These are phyloP conservation scores for Xylariaceae sp. DNA, from an alignment of 2,329 filamentous ascomycete species.

Conservation along the genomic window DNA sequence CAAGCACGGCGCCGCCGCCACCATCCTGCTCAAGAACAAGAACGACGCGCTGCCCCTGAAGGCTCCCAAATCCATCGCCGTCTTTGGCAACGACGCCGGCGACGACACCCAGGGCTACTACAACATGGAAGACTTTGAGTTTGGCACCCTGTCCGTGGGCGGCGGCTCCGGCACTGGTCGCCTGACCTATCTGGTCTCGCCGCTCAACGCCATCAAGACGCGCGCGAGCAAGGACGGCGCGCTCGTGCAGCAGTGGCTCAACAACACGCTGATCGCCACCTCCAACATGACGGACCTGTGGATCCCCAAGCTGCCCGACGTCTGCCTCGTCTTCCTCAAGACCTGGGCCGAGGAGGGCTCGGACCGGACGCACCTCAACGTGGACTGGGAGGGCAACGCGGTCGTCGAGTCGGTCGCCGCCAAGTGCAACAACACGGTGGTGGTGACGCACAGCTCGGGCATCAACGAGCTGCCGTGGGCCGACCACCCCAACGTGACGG, in stretches of 20 bases:
- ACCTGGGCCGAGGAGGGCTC: constrained; percentile 60
- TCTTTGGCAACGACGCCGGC: constrained; percentile 54
- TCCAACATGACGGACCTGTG: constrained; percentile 37
- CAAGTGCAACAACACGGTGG: constrained; percentile 42
- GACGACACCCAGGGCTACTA: constrained; percentile 59
- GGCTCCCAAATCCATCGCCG: constrained; percentile 47
- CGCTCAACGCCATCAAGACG: constrained; percentile 47
- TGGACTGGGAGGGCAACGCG: constrained; percentile 56
- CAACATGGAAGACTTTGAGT: constrained; percentile 57
- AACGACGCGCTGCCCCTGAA: constrained; percentile 52
- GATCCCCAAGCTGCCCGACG: constrained; percentile 45
- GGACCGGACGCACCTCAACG: constrained; percentile 44
- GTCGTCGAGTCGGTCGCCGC: constrained; percentile 43
- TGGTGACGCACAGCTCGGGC: constrained; percentile 54
- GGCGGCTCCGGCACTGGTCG: constrained; percentile 51
- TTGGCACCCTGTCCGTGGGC: constrained; percentile 48
- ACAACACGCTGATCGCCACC: constrained; percentile 34
- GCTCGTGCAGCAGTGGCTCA: constrained; percentile 34
- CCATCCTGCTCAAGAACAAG: constrained; percentile 67
- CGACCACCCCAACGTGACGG: constrained; percentile 52
- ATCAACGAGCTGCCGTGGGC: constrained; percentile 47
- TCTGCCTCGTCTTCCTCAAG: constrained; percentile 60
- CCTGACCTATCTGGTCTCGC: constrained; percentile 46
- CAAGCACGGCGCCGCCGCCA: constrained; percentile 48
- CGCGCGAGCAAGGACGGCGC: constrained; percentile 34